phyloP scores from a whole-genome alignment of 225 moss, liverwort and hornwort species.

The Sphagnum tenellum region DNA sequence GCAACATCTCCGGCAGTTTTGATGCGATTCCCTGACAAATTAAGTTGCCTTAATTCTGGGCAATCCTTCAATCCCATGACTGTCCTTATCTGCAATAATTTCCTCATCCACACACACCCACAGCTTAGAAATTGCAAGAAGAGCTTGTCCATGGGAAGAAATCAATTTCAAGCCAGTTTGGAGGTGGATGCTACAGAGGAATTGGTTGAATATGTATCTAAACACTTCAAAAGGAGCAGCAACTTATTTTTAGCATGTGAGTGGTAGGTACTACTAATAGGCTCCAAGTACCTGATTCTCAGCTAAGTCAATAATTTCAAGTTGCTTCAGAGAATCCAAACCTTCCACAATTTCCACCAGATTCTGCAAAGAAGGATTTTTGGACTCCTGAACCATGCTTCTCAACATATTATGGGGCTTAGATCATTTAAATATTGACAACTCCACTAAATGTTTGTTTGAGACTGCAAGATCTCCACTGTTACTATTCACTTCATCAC shows the following conservation, averaged over 20 bases:
- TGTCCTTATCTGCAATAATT: conserved; percentile 33
- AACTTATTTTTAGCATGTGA: no score
- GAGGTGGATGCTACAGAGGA: background rate
- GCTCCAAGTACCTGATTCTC: conserved; percentile 51
- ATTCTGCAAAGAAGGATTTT: conserved; percentile 29
- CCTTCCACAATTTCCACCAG: conserved; percentile 56
- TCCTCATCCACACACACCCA: background rate
- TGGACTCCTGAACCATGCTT: no score
- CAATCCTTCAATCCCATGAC: conserved; percentile 42
- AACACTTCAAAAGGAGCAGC: background rate
- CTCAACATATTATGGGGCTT: no score
- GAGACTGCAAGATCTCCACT: no score
- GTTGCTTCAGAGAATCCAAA: conserved; percentile 44
- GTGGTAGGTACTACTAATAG: no score
- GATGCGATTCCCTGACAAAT: conserved; percentile 56
- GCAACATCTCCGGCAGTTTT: conserved; percentile 21
- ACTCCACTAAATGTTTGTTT: no score
- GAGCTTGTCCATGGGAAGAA: background rate
- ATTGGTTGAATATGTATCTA: background rate
- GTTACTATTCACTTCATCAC: background rate
- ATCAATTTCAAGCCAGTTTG: background rate
- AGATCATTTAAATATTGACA: no score
- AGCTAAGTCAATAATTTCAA: conserved; percentile 65
- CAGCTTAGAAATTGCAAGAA: no score
- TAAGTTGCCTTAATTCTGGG: conserved; percentile 40